Conservation (phyloP, 306 rosid species). For the cucumber (Cucumis sativus) region Cucumber_9930_V3 NC_026660.2:4707501-4708000, state of each 20-base stretch:
- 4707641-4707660: background rate
- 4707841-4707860: conserved; percentile 89
- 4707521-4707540: background rate
- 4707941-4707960: background rate
- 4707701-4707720: background rate
- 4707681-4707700: background rate
- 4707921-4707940: background rate
- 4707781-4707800: background rate
- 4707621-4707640: background rate
- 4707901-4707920: background rate
- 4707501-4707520: too few species aligned
- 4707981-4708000: conserved; percentile 67
- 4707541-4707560: background rate
- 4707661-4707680: background rate
- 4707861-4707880: conserved; percentile 96
- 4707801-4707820: conserved; percentile 22
- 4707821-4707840: conserved; percentile 64
- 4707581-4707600: background rate
- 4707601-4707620: background rate
- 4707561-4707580: background rate
- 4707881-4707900: background rate
- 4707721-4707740: background rate
- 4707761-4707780: background rate
- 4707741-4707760: background rate
- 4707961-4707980: conserved; percentile 50